Base-by-base conservation (phyloP, 108 stramenopile species). In the Nannochloropsis salina region DNA sequence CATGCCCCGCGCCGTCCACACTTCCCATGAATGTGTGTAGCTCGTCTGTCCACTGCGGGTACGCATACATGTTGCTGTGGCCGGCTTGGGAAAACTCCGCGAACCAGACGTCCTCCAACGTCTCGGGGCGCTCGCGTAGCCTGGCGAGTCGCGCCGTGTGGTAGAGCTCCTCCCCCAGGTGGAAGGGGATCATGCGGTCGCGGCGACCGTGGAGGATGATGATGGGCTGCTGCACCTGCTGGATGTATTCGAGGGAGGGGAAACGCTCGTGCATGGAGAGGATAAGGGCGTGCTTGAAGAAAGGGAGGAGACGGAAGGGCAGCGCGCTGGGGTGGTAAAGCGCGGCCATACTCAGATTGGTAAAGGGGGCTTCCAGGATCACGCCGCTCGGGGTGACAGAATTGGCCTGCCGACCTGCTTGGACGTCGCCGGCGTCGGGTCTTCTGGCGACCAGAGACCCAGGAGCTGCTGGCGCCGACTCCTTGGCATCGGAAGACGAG, bases 341-440 rank as follows among this genome's bases (percentile, higher is more conserved):
- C 40, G 86, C 86, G 12, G 84, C 86, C 80, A 43, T 43, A 42
- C 44, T 44, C 2, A 87, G 22, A 31, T 80, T 43, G n/a, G 61
- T 84, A 1, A 87, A 87, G 41, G 86, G 47, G 82, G 86, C 45
- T 15, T 87, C 84, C 3, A 87, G 83, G n/a, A 87, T 87, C 31
- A 87, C 47, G 41, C 86, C 86, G 12, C 83, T 44, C 15, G 83
- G 51, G 61, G n/a, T n/a, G 61, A 74, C 61, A 6, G 61, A n/a
- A 1, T 31, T 31, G 31, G 31, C 31, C 31, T 31, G 31, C 31
- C 31, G 31, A 31, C 31, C 31, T 31, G 31, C 31, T 31, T 31
- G 31, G 0, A 31, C 1, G 31, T 31, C 31, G 31, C 31, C 31
- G 31, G 31, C 31, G 31, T 31, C 31, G 31, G 31, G 31, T 31